phyloP scores from a whole-genome alignment of 495 filamentous ascomycete species.

The Aspergillus indologenus region DNA sequence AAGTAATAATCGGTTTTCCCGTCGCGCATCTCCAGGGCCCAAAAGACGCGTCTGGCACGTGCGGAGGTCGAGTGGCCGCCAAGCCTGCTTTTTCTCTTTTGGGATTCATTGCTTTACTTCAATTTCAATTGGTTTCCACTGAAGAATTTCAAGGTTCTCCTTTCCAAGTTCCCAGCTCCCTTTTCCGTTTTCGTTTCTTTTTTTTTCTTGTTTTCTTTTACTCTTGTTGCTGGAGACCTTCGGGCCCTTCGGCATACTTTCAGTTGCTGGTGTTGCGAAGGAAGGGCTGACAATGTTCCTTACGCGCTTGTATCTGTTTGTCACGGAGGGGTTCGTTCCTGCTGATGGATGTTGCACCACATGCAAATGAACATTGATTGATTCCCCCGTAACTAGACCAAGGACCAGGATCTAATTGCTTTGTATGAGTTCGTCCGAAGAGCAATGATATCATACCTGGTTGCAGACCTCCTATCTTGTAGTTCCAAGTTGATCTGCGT shows the following conservation, averaged over 20 bases:
- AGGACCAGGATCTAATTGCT: background rate
- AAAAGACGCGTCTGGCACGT: constrained; percentile 14
- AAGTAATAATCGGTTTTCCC: constrained; percentile 4
- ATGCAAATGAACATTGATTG: no score
- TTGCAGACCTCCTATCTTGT: background rate
- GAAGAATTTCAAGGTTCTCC: background rate
- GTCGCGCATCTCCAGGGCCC: constrained; percentile 14
- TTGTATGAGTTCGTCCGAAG: background rate
- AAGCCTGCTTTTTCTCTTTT: constrained; percentile 1
- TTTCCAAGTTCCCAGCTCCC: no score
- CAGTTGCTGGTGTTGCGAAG: background rate
- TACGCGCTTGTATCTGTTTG: background rate
- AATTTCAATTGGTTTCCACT: background rate
- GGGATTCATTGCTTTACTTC: no score
- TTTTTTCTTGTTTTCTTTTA: no score
- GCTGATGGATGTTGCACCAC: no score
- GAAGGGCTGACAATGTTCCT: background rate
- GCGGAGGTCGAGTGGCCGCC: constrained; percentile 10
- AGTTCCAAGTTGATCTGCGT: no score
- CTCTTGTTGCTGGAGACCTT: background rate
- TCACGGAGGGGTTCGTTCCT: background rate
- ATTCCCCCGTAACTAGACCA: background rate
- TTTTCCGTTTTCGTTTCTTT: no score
- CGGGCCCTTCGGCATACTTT: background rate
- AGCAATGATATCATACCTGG: background rate